Conservation (phyloP, 805 yeast species). For the Candida rishiriensis region DNA sequence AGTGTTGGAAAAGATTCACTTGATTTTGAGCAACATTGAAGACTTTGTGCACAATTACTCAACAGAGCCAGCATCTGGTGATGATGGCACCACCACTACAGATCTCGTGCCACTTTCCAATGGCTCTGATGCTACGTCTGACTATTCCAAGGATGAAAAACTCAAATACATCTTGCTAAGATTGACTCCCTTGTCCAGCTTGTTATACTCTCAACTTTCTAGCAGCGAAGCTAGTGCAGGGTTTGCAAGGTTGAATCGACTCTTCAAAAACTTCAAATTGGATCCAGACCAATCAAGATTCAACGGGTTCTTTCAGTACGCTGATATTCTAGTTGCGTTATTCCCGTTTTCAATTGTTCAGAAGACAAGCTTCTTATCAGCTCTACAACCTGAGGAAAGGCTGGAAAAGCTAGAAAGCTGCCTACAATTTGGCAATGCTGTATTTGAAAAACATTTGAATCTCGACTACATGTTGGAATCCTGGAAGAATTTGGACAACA, state of each 20-base stretch:
- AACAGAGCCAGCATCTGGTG: constrained; percentile 19
- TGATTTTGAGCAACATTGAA: constrained; percentile 18
- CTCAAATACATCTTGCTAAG: constrained; percentile 34
- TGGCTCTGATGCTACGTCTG: not conserved
- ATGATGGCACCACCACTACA: not conserved
- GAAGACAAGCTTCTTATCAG: constrained; percentile 14
- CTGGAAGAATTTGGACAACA: constrained; percentile 27
- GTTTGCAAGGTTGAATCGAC: constrained; percentile 16
- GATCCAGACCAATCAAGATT: not conserved
- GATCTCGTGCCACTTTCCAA: not conserved
- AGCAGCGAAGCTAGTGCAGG: constrained; percentile 30
- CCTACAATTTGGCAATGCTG: constrained; percentile 19
- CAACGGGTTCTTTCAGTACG: constrained; percentile 10
- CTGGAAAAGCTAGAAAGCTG: constrained; percentile 6
- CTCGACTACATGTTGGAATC: constrained; percentile 22
- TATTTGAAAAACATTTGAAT: constrained; percentile 25
- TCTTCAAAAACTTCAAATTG: constrained; percentile 5
- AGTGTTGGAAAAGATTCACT: constrained; percentile 1
- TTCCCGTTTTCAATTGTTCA: constrained; percentile 28
- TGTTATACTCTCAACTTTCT: constrained; percentile 49
- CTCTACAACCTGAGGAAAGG: constrained; percentile 10
- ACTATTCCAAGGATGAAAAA: constrained; percentile 7
- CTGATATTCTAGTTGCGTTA: constrained; percentile 25
- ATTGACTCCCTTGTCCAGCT: constrained; percentile 56
- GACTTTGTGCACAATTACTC: constrained; percentile 35